Conservation (phyloP, 805 yeast genomes). For the Metschnikowia peoriensis region DNA sequence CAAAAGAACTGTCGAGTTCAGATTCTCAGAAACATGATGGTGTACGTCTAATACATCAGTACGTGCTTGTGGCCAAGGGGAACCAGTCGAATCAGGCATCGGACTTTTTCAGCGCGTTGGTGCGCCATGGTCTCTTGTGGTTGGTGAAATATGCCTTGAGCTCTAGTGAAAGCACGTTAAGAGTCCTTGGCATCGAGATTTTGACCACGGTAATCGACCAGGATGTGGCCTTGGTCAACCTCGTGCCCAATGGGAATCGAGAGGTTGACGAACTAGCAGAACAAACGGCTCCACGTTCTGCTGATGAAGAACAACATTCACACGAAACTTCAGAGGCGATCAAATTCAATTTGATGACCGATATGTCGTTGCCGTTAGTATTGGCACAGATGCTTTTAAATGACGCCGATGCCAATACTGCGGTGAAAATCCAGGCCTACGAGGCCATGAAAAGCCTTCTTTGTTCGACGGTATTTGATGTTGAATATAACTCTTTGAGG, state of each 20-base stretch:
- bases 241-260: slow-evolving; percentile 25
- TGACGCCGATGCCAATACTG: slow-evolving; percentile 63
- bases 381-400: slow-evolving; percentile 58
- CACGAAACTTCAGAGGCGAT: slow-evolving; percentile 20
- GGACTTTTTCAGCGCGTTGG: slow-evolving; percentile 60
- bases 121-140: slow-evolving; percentile 66
- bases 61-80: slow-evolving; percentile 69
- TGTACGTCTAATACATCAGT: slow-evolving; percentile 75
- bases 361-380: slow-evolving; percentile 55
- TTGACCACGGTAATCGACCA: slow-evolving; percentile 81
- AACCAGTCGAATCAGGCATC: slow-evolving; percentile 60
- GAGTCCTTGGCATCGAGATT: slow-evolving; percentile 76
- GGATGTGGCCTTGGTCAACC: slow-evolving; percentile 62
- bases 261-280: slow-evolving; percentile 24
- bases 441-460: slow-evolving; percentile 78
- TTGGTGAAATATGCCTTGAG: slow-evolving; percentile 71
- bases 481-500: slow-evolving; percentile 5
- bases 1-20: slow-evolving; percentile 9
- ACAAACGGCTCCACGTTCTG: background rate
- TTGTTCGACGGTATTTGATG: slow-evolving; percentile 44
- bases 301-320: slow-evolving; percentile 13
- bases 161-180: slow-evolving; percentile 45
- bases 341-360: slow-evolving; percentile 44
- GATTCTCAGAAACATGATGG: slow-evolving; percentile 55
- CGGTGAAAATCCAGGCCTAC: slow-evolving; percentile 75